These are phyloP conservation scores for Periconia macrospinosa DNA, from an alignment of 2,329 filamentous ascomycete species.

Conservation along the genomic window DNA sequence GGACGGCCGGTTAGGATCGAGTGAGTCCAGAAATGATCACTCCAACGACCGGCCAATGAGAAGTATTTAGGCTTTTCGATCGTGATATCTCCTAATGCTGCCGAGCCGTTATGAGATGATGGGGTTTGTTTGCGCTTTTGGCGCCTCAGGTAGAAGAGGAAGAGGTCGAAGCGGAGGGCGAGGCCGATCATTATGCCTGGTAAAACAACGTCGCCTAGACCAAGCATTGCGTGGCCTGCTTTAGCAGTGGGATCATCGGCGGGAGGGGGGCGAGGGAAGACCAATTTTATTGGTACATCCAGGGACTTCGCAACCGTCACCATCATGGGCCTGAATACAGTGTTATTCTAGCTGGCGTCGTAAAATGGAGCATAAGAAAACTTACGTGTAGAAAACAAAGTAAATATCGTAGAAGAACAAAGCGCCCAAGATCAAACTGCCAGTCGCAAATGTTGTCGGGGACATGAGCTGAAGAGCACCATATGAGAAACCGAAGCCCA, in stretches of 20 bases:
- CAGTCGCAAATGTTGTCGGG: slow-evolving; percentile 83
- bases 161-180: slow-evolving; percentile 88
- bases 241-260: slow-evolving; percentile 48
- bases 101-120: slow-evolving; percentile 1
- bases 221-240: slow-evolving; percentile 70
- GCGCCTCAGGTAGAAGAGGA: slow-evolving; percentile 75
- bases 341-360: slow-evolving; percentile 1
- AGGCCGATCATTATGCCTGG: slow-evolving; percentile 89
- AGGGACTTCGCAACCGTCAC: slow-evolving; percentile 83
- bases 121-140: slow-evolving; percentile 43
- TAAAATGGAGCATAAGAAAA: slow-evolving; percentile 12
- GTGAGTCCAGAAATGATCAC: slow-evolving; percentile 77
- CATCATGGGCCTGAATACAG: slow-evolving; percentile 68
- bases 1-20: slow-evolving; percentile 30
- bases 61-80: slow-evolving; percentile 46
- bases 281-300: slow-evolving; percentile 89
- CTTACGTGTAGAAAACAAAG: slow-evolving; percentile 82
- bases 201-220: slow-evolving; percentile 90
- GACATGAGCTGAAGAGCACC: slow-evolving; percentile 80
- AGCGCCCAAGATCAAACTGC: slow-evolving; percentile 73
- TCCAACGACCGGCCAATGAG: slow-evolving; percentile 71
- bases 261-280: slow-evolving; percentile 69
- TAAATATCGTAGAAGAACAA: slow-evolving; percentile 96
- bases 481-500: slow-evolving; percentile 88
- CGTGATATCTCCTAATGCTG: slow-evolving; percentile 11